phyloP scores from a whole-genome alignment of 129 eudicot genomes.

The Lactuca saligna region DNA sequence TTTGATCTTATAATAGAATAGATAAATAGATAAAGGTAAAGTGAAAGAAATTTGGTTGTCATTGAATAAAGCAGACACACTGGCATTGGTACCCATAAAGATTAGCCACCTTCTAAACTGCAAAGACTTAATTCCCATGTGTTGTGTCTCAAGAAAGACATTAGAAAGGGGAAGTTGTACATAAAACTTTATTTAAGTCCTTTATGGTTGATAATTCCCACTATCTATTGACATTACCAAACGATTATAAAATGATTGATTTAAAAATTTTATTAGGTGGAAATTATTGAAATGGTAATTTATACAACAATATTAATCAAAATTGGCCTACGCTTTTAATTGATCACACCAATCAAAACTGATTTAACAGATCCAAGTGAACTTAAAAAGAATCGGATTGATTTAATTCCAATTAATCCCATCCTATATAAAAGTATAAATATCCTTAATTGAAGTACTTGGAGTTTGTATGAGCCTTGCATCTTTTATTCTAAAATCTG shows the following conservation, averaged over 20 bases:
- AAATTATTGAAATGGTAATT: too few relatives aligned
- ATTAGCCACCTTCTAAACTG: conserved; percentile 20
- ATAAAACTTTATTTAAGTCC: conserved; percentile 18
- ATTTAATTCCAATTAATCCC: background rate
- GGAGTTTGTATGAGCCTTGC: background rate
- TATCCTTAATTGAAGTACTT: background rate
- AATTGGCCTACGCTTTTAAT: background rate
- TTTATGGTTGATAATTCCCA: conserved; percentile 10
- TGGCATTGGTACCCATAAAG: conserved; percentile 33
- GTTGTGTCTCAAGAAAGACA: conserved; percentile 21
- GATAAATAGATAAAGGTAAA: background rate
- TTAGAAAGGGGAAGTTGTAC: conserved; percentile 14
- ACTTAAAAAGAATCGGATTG: background rate
- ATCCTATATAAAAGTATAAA: background rate
- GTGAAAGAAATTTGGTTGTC: conserved; percentile 11
- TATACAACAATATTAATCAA: background rate
- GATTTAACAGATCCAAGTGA: background rate
- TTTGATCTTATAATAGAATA: too few relatives aligned
- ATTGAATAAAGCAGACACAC: conserved; percentile 16
- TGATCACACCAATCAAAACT: background rate
- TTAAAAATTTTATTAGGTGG: too few relatives aligned
- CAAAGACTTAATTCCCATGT: conserved; percentile 32
- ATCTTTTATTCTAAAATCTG: background rate
- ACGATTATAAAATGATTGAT: background rate
- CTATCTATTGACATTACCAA: background rate